These are phyloP conservation scores for Malassezia pachydermatis DNA, from an alignment of 1,284 basidiomycete species.

Conservation along the genomic window DNA sequence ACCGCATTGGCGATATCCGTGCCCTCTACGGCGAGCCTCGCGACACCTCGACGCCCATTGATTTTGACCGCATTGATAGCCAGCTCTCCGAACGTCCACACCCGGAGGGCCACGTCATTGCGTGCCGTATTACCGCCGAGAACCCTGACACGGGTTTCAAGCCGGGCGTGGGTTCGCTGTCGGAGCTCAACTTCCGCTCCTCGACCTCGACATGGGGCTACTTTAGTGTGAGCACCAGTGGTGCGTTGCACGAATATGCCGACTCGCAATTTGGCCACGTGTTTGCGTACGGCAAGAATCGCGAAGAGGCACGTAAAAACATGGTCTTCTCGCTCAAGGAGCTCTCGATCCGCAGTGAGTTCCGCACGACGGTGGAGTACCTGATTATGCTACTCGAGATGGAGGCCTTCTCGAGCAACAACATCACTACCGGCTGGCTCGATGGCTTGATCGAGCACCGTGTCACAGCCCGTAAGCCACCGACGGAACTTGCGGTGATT, in stretches of 20 bases:
- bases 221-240: slow-evolving; percentile 90
- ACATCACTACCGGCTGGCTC: slow-evolving; percentile 96
- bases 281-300: slow-evolving; percentile 96
- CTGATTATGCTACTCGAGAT: slow-evolving; percentile 94
- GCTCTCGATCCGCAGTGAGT: slow-evolving; percentile 94
- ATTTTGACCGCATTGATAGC: slow-evolving; percentile 77
- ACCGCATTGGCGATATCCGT: slow-evolving; percentile 90
- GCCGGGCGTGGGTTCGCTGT: slow-evolving; percentile 88
- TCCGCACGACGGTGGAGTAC: slow-evolving; percentile 88
- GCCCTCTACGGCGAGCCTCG: slow-evolving; percentile 68
- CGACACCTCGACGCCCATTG: slow-evolving; percentile 52
- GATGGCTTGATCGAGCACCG: slow-evolving; percentile 90
- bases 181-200: slow-evolving; percentile 98
- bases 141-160: slow-evolving; percentile 99
- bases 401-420: slow-evolving; percentile 91
- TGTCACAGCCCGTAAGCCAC: slow-evolving; percentile 91
- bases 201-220: slow-evolving; percentile 82
- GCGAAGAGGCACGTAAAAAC: slow-evolving; percentile 89
- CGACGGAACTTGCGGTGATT: slow-evolving; percentile 80
- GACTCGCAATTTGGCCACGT: slow-evolving; percentile 76
- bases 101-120: slow-evolving; percentile 96
- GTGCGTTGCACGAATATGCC: slow-evolving; percentile 96
- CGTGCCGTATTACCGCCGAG: slow-evolving; percentile 97
- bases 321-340: slow-evolving; percentile 99
- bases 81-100: slow-evolving; percentile 58